Evolutionary conservation across 345 rosid genomes (phyloP).

Genomic region (Arabis alpina): DNA sequence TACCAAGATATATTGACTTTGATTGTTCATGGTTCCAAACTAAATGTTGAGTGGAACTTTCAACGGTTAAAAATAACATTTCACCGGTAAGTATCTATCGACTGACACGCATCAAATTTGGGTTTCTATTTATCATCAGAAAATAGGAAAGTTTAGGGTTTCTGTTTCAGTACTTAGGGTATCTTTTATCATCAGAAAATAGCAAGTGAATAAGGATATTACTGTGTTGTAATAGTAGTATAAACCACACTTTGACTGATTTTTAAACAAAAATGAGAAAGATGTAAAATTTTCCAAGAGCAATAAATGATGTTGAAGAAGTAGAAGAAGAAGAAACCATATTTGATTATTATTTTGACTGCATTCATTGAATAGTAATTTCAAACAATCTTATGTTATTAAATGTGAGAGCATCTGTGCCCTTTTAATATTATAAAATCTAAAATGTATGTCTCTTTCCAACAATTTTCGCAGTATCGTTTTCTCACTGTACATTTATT

Average conservation of each 20-base stretch:
- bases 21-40: constrained; percentile 11
- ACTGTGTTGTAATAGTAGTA: constrained; percentile 37
- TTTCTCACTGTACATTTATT: constrained; percentile 32
- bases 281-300: neutral
- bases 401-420: constrained; percentile 36
- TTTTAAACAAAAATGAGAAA: constrained; percentile 22
- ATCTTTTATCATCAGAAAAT: constrained; percentile 31
- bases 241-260: constrained; percentile 35
- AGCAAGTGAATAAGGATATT: constrained; percentile 32
- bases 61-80: constrained; percentile 25
- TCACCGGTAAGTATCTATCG: constrained; percentile 33
- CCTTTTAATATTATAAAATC: neutral
- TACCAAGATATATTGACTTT: constrained; percentile 7
- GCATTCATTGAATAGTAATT: constrained; percentile 33
- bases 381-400: constrained; percentile 38
- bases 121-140: constrained; percentile 13
- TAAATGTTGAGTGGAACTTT: constrained; percentile 31
- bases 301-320: constrained; percentile 29
- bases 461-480: constrained; percentile 35
- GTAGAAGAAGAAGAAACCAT: constrained; percentile 7
- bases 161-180: too few species aligned
- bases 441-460: constrained; percentile 16
- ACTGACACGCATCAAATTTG: constrained; percentile 37
- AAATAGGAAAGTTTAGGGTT: too few species aligned
- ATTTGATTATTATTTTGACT: constrained; percentile 27